These are phyloP conservation scores for Talaromyces trachyspermus DNA, from an alignment of 495 filamentous ascomycete species.

Conservation along the genomic window DNA sequence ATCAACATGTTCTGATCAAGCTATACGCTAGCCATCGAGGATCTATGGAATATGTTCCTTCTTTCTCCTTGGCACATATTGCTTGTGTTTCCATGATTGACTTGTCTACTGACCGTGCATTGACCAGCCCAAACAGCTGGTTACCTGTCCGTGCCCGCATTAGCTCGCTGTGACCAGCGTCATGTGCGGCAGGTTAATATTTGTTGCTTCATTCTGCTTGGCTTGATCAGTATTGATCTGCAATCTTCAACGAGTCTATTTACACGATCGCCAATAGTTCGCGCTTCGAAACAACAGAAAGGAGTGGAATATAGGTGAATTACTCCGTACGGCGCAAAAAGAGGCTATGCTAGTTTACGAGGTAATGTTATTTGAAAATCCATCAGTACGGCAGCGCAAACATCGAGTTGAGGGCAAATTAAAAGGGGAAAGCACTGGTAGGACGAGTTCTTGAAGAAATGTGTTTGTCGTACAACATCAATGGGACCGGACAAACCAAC, in stretches of 20 bases:
- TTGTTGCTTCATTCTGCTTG: conserved; percentile 2
- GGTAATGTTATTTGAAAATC: too few species aligned
- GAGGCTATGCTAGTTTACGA: too few species aligned
- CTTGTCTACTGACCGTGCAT: too few species aligned
- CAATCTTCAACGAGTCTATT: conserved; percentile 3
- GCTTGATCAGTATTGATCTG: not conserved
- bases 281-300: not conserved
- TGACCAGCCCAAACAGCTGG: not conserved
- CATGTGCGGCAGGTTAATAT: not conserved
- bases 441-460: not conserved
- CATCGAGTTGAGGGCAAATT: too few species aligned
- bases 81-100: too few species aligned
- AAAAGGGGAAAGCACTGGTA: not conserved
- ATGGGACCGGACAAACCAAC: not conserved
- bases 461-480: not conserved
- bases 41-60: too few species aligned
- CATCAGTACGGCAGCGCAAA: too few species aligned
- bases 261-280: conserved; percentile 1
- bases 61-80: too few species aligned
- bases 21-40: too few species aligned
- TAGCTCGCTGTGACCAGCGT: not conserved
- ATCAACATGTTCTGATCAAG: too few species aligned
- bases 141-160: not conserved
- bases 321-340: not conserved
- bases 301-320: not conserved